Evolutionary conservation across 495 filamentous ascomycete species (phyloP), one percentile per base, ranked within the genome.

Genomic region (Neurospora sp.): DNA sequence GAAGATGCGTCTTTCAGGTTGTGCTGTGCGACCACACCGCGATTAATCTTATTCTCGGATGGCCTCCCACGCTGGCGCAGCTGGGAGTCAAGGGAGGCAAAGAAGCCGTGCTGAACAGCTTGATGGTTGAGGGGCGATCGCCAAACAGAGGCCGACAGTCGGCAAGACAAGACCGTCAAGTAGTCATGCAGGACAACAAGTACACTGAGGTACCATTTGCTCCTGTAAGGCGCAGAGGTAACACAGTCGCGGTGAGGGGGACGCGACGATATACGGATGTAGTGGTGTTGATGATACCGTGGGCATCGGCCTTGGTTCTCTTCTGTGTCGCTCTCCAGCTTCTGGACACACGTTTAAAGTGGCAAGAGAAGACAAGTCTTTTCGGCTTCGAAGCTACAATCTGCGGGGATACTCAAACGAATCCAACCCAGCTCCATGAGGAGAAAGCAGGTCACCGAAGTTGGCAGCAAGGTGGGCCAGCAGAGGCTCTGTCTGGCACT

Each of bases 1-100:
- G 76, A 80, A 79, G 78, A 78, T 71, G 76, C 59, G 70, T 76
- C 68, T 70, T 72, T 59, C 71, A 74, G 74, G 73, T 72, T 71
- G 76, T 72, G 78, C 75, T 48, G 78, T 79, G 78, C 74, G 71
- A 80, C 78, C 77, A 79, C 77, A 76, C 73, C 76, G 76, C 75
- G 61, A 41, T 69, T 76, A 76, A 74, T 70, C 69, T 59, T 76
- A 6, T 46, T 65, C 14, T 80, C 61, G 71, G 76, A 76, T 73
- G 59, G 70, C 41, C 68, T 73, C 41, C 42, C 70, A 68, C 27
- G 35, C 72, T 78, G 70, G 68, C 70, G 75, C 72, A 75, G 73
- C 59, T 53, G 72, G 27, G 16, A 48, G 70, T 38, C 44, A 68
- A 72, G 61, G 46, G 18, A 69, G 53, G 53, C 48, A 53, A 61